phyloP scores from a whole-genome alignment of 2,329 filamentous ascomycete genomes.

The Arachnomyces sp. region DNA sequence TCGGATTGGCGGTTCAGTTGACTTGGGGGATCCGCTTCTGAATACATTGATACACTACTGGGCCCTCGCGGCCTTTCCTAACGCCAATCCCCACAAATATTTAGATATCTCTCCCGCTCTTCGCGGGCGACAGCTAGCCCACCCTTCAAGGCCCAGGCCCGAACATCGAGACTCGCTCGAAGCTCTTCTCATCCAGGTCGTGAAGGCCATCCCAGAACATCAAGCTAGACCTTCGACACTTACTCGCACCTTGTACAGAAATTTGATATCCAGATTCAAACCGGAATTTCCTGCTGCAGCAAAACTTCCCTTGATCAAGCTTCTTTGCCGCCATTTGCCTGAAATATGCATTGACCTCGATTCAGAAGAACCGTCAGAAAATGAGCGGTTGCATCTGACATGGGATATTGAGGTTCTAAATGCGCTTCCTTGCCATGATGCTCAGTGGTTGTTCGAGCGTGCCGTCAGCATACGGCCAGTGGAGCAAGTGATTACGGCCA shows the following conservation, averaged over 20 bases:
- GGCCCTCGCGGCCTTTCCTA: slow-evolving; percentile 1
- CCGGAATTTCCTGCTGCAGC: background rate
- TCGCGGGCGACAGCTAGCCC: background rate
- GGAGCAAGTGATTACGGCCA: background rate
- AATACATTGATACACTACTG: slow-evolving; percentile 1
- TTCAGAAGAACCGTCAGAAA: background rate
- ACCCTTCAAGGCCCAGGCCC: slow-evolving; percentile 2
- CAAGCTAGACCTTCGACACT: background rate
- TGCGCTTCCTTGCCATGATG: slow-evolving; percentile 3
- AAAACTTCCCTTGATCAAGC: slow-evolving; percentile 6
- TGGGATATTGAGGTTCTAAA: slow-evolving; percentile 1
- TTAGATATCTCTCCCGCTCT: background rate
- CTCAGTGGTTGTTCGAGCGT: slow-evolving; percentile 6
- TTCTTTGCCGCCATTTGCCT: slow-evolving; percentile 5
- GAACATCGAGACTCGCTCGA: slow-evolving; percentile 2
- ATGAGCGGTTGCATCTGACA: slow-evolving; percentile 1
- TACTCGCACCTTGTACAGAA: background rate
- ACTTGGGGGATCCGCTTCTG: background rate
- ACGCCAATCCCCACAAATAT: background rate
- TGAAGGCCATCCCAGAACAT: background rate
- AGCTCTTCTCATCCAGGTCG: slow-evolving; percentile 1
- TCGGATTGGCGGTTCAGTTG: background rate
- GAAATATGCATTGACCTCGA: slow-evolving; percentile 6
- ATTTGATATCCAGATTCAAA: background rate
- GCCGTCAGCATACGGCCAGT: background rate